Evolutionary conservation across 352 stramenopile genomes (phyloP), one percentile per base, ranked within the genome.

Genomic region (Globisporangium barbulae): DNA sequence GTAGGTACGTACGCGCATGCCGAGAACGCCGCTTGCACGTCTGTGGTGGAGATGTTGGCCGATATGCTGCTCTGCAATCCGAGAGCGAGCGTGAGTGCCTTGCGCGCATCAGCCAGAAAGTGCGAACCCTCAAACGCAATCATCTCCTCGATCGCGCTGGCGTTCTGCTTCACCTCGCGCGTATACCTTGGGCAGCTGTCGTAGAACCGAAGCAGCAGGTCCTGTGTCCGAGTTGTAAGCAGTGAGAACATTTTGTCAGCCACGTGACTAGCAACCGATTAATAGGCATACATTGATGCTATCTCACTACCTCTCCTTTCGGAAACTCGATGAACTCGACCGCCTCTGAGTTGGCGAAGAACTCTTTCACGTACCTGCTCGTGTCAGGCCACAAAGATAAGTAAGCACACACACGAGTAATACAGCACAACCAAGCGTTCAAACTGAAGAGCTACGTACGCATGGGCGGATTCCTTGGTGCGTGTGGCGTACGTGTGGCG

Each of bases 151-250:
- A 78, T 67, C 5, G 77, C 74, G 25, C 65, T 85, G 7, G 61
- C 57, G 65, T 90, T 91, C 41, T 76, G 57, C 47, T 82, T 85
- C 17, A 93, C 79, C n/a, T 83, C 54, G 0, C 33, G 57, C 48
- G 78, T 61, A 62, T 93, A 93, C 25, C 69, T 76, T 19, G 74
- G 69, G 53, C 84, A 93, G 30, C 73, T 67, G 58, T 91, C 82
- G 64, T 81, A 91, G 73, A 91, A 93, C 15, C 84, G 82, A 42
- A 90, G 53, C 7, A 87, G 52, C 5, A 56, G 70, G 48, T 91
- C 81, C 79, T 89, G 3, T 41, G 35, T 41, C 9, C 12, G 45
- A 57, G 37, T 31, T 48, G 13, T 9, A 50, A 56, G 28, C 50
- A 33, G 21, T 22, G 25, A 15, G 9, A 13, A 15, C 1, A 12